These are phyloP conservation scores for Xylariaceae sp. DNA, from an alignment of 2,329 filamentous ascomycete species.

Conservation along the genomic window DNA sequence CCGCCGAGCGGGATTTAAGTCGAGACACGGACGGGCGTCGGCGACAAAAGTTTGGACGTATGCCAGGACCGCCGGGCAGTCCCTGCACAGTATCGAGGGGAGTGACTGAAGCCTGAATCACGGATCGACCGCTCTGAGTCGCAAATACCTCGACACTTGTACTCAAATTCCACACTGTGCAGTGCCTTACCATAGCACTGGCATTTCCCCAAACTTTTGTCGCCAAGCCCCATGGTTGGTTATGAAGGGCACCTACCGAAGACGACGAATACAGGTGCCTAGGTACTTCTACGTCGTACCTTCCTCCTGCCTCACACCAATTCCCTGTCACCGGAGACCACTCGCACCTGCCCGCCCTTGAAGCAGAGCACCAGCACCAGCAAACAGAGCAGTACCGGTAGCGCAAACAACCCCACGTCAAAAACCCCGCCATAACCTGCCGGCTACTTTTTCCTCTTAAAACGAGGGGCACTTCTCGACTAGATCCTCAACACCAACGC, in stretches of 20 bases:
- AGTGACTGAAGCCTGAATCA: too few species aligned
- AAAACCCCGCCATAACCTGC: constrained; percentile 13
- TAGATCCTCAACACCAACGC: constrained; percentile 11
- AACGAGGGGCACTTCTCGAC: constrained; percentile 17
- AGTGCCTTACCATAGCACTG: too few species aligned
- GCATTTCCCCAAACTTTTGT: too few species aligned
- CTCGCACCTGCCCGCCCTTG: neutral
- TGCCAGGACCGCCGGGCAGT: neutral
- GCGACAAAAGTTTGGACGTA: neutral
- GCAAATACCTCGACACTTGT: too few species aligned
- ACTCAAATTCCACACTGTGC: too few species aligned
- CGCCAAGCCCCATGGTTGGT: neutral
- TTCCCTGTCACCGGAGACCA: constrained; percentile 10
- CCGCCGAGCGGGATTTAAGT: constrained; percentile 16
- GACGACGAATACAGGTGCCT: too few species aligned
- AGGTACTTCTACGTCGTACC: too few species aligned
- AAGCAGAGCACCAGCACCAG: constrained; percentile 1
- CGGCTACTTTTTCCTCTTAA: constrained; percentile 6
- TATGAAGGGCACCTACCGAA: too few species aligned
- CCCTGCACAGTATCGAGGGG: neutral
- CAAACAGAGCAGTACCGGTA: neutral
- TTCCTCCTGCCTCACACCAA: too few species aligned
- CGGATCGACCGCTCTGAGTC: too few species aligned
- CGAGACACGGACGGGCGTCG: neutral
- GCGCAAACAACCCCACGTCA: constrained; percentile 6